These are phyloP conservation scores for Prunus kanzakura DNA, from an alignment of 306 rosid species.

Conservation along the genomic window DNA sequence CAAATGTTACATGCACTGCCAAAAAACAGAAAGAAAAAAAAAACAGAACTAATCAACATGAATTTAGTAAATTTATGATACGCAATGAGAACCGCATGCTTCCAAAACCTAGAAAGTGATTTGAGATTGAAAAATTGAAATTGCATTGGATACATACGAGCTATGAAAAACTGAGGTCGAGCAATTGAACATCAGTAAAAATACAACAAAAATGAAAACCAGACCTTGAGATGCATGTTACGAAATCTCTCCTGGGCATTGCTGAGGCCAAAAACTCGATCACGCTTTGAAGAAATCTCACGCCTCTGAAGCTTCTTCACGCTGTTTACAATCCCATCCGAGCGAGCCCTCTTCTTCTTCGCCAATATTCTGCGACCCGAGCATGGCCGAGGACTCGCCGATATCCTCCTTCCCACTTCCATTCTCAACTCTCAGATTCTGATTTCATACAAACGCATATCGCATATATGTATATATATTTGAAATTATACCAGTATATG, in stretches of 20 bases:
- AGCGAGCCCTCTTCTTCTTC: constrained; percentile 42
- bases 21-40: background rate
- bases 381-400: constrained; percentile 56
- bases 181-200: background rate
- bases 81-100: background rate
- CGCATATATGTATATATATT: too few relatives aligned
- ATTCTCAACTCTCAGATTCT: constrained; percentile 22
- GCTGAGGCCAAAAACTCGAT: constrained; percentile 52
- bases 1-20: background rate
- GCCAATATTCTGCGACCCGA: constrained; percentile 59
- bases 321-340: constrained; percentile 35
- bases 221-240: constrained; percentile 63
- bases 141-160: background rate
- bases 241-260: constrained; percentile 68
- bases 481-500: background rate
- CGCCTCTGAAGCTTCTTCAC: constrained; percentile 69
- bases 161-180: background rate
- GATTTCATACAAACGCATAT: constrained; percentile 1
- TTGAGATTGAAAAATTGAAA: background rate
- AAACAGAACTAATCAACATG: background rate
- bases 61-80: background rate
- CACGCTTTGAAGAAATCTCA: constrained; percentile 63
- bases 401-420: constrained; percentile 61
- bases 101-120: background rate
- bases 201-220: background rate